A percentile compares a stretch with the other conserved stretches of the same genome.
These are phyloP conservation scores for Camellia japonica DNA, from an alignment of 148 eudicot genomes.

Conservation along the genomic window DNA sequence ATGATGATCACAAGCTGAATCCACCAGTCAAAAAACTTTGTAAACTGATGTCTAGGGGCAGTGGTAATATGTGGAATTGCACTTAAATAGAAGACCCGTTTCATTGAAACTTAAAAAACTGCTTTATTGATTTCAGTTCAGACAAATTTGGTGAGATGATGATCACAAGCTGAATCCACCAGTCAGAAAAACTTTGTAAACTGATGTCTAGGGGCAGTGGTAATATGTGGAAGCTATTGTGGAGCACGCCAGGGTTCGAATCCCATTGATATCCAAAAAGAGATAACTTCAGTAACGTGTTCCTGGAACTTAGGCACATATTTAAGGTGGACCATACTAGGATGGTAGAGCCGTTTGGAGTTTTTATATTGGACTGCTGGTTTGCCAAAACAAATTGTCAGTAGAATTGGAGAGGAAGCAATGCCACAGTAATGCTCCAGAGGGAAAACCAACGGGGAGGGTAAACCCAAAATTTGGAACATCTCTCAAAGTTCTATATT, in stretches of 20 bases:
- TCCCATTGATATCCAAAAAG: too few relatives aligned
- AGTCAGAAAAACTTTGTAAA: too few relatives aligned
- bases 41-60: too few relatives aligned
- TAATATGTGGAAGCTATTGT: too few relatives aligned
- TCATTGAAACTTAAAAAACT: too few relatives aligned
- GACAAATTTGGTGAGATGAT: too few relatives aligned
- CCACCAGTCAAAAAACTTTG: neutral
- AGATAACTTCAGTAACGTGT: neutral
- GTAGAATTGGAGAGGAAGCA: neutral
- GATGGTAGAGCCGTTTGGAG: neutral
- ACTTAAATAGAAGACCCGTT: too few relatives aligned
- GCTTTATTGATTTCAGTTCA: too few relatives aligned
- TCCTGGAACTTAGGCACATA: constrained; percentile 4
- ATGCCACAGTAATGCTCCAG: constrained; percentile 4
- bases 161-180: too few relatives aligned
- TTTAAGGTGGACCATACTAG: neutral
- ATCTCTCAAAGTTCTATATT: constrained; percentile 1
- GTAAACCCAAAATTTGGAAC: neutral
- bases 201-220: too few relatives aligned
- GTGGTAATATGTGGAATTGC: too few relatives aligned
- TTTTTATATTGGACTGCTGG: neutral
- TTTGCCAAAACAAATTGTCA: neutral
- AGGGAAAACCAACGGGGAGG: neutral
- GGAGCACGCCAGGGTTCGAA: too few relatives aligned
- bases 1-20: neutral